A percentile compares a stretch with the other conserved stretches of the same genome.
Evolutionary conservation across 805 yeast species (phyloP).

Genomic region (Nakazawaea sp.): DNA sequence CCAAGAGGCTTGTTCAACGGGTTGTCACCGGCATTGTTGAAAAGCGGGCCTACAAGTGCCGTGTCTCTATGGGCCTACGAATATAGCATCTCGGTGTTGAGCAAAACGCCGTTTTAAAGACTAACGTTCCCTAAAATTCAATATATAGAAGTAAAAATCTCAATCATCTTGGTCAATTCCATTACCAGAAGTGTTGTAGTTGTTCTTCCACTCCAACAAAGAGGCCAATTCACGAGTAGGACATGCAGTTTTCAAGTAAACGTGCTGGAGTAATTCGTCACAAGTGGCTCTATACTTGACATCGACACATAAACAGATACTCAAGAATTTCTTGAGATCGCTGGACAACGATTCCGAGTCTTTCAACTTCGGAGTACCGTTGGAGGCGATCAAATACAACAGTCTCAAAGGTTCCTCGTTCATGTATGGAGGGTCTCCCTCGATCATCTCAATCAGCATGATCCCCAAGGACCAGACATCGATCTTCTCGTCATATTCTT

Average conservation of each 20-base stretch:
- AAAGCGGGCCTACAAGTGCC: constrained; percentile 71
- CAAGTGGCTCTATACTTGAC: constrained; percentile 88
- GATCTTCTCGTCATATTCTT: constrained; percentile 94
- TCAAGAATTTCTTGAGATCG: constrained; percentile 77
- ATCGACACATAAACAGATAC: constrained; percentile 91
- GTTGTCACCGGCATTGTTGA: constrained; percentile 61
- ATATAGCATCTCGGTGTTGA: constrained; percentile 14
- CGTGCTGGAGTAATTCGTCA: constrained; percentile 76
- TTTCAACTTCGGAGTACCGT: constrained; percentile 91
- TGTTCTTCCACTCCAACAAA: constrained; percentile 42
- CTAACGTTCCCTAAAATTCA: too few species aligned
- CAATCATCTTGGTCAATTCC: constrained; percentile 6
- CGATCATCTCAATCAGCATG: constrained; percentile 98
- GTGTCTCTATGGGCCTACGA: constrained; percentile 27
- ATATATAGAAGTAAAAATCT: too few species aligned
- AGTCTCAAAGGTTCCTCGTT: constrained; percentile 96
- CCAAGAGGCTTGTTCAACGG: constrained; percentile 79
- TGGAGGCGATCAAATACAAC: constrained; percentile 87
- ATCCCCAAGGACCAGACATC: constrained; percentile 98
- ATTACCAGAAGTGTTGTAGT: constrained; percentile 1
- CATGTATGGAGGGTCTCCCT: constrained; percentile 97
- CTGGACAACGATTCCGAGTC: constrained; percentile 70
- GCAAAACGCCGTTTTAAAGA: not conserved
- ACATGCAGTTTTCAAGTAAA: constrained; percentile 61
- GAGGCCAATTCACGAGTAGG: constrained; percentile 50